Percentiles rank a stretch among this genome's conserved stretches.
phyloP scores from a whole-genome alignment of 2,329 filamentous ascomycete species.

The Cladosporium halotolerans region DNA sequence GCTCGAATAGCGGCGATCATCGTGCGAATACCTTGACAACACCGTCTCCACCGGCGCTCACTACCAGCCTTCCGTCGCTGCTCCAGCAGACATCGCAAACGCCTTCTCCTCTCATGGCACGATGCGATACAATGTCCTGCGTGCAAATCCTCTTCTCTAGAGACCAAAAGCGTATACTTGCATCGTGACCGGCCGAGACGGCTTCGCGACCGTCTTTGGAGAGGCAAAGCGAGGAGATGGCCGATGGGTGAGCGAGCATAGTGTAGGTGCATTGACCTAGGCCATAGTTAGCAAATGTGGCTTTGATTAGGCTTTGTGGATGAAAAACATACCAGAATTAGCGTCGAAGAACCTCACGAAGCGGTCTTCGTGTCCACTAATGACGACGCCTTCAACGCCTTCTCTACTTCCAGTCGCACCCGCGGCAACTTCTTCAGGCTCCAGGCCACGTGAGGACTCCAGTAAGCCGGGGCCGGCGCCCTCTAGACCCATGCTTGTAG shows the following conservation, averaged over 20 bases:
- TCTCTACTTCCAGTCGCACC: conserved; percentile 76
- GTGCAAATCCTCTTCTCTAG: conserved; percentile 92
- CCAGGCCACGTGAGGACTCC: conserved; percentile 57
- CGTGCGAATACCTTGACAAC: conserved; percentile 82
- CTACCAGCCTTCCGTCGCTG: conserved; percentile 87
- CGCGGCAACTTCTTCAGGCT: conserved; percentile 67
- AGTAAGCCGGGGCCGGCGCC: conserved; percentile 43
- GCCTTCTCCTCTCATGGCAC: conserved; percentile 91
- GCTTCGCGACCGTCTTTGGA: conserved; percentile 91
- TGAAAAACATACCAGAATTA: conserved; percentile 74
- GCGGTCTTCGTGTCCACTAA: conserved; percentile 92
- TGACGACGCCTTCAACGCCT: conserved; percentile 81
- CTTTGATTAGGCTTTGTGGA: background rate
- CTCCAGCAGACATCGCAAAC: conserved; percentile 95
- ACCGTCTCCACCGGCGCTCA: conserved; percentile 89
- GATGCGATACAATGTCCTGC: conserved; percentile 88
- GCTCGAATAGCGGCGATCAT: conserved; percentile 4
- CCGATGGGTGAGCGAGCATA: conserved; percentile 92
- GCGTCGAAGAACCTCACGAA: conserved; percentile 97
- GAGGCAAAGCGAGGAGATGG: conserved; percentile 84
- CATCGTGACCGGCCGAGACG: conserved; percentile 92
- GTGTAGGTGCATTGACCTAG: conserved; percentile 97
- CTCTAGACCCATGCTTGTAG: conserved; percentile 70
- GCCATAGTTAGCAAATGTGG: conserved; percentile 7
- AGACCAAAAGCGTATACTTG: conserved; percentile 92